phyloP scores from a whole-genome alignment of 352 stramenopile genomes.

The Pythium rishiriense region DNA sequence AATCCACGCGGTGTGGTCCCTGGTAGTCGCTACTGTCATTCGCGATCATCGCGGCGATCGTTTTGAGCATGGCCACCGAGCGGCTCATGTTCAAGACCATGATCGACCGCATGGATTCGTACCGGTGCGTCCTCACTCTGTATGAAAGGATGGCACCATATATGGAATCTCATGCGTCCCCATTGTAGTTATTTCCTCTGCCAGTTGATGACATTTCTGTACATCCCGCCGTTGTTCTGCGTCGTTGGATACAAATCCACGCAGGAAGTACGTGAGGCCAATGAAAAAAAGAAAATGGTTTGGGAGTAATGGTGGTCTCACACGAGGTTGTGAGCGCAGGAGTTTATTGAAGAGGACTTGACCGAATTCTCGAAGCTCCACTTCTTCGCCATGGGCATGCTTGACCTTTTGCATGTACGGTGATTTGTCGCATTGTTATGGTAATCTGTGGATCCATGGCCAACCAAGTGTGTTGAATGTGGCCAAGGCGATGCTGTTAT shows the following conservation, averaged over 20 bases:
- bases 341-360: constrained; percentile 83
- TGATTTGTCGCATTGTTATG: not conserved
- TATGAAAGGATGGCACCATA: not conserved
- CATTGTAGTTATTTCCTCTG: constrained; percentile 80
- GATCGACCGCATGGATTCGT: constrained; percentile 89
- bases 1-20: too few species aligned
- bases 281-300: too few species aligned
- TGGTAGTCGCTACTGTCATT: constrained; percentile 76
- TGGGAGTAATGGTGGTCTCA: too few species aligned
- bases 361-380: constrained; percentile 86
- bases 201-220: constrained; percentile 87
- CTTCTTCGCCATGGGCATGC: constrained; percentile 85
- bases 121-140: constrained; percentile 43
- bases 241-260: constrained; percentile 85
- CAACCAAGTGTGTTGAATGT: not conserved
- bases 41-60: constrained; percentile 62
- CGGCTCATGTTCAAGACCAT: constrained; percentile 88
- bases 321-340: constrained; percentile 37
- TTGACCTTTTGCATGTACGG: constrained; percentile 80
- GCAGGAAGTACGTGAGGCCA: constrained; percentile 47
- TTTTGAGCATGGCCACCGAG: constrained; percentile 81
- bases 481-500: constrained; percentile 75
- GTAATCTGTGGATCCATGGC: too few species aligned
- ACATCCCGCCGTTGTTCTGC: constrained; percentile 86
- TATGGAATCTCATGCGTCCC: too few species aligned